These are phyloP conservation scores for Zoysia matrella DNA, from an alignment of 202 grass and related monocot genomes.

Conservation along the genomic window DNA sequence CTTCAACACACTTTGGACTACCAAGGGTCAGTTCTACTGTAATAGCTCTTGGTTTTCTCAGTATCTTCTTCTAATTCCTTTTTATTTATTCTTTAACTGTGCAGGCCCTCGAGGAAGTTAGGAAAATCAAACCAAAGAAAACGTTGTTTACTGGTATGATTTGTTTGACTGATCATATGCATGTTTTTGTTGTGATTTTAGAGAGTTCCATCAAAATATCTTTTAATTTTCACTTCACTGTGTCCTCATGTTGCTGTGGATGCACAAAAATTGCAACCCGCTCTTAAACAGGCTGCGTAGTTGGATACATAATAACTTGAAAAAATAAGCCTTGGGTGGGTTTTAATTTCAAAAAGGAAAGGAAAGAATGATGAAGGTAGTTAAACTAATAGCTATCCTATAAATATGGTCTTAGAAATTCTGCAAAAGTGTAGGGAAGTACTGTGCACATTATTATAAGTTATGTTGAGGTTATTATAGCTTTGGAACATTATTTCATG, in stretches of 20 bases:
- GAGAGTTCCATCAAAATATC: not conserved
- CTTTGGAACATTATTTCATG: constrained; percentile 25
- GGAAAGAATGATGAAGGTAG: not conserved
- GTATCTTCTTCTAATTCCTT: not conserved
- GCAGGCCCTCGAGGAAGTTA: constrained; percentile 90
- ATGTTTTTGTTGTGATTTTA: constrained; percentile 5
- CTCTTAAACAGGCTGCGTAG: constrained; percentile 31
- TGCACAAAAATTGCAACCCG: not conserved
- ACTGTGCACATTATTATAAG: constrained; percentile 10
- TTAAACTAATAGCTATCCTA: constrained; percentile 24
- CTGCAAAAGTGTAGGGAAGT: not conserved
- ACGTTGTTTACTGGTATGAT: constrained; percentile 86
- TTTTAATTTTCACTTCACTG: constrained; percentile 24
- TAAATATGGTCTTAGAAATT: not conserved
- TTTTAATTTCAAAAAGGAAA: constrained; percentile 8
- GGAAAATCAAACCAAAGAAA: constrained; percentile 94
- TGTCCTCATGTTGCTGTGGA: constrained; percentile 1
- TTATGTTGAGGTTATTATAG: not conserved
- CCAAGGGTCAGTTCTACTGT: constrained; percentile 59
- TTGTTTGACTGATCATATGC: constrained; percentile 20
- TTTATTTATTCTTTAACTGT: constrained; percentile 43
- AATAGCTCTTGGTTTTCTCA: not conserved
- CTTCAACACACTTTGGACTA: constrained; percentile 90
- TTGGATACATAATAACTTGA: constrained; percentile 14
- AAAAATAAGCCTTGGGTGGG: not conserved